These are phyloP conservation scores for Thinopyrum obtusiflorum DNA, from an alignment of 202 grass and related monocot genomes.

Conservation along the genomic window DNA sequence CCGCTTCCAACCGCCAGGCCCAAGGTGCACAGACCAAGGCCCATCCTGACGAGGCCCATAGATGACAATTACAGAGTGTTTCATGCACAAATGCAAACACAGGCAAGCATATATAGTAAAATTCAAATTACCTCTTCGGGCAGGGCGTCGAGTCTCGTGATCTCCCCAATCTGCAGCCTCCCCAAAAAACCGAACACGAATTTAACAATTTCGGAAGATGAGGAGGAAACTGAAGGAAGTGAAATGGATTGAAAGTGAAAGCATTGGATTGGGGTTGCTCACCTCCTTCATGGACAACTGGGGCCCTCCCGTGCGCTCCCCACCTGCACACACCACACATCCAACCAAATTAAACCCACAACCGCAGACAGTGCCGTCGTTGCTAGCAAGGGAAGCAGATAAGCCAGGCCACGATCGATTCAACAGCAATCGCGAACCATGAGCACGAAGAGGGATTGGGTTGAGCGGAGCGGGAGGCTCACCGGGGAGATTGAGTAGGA, in stretches of 20 bases:
- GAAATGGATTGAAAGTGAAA: neutral
- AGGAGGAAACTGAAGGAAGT: neutral
- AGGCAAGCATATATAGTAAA: neutral
- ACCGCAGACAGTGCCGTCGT: neutral
- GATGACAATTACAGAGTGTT: neutral
- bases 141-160: neutral
- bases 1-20: too few relatives aligned
- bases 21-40: too few relatives aligned
- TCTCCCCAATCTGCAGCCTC: conserved; percentile 13
- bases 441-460: neutral
- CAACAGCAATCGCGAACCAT: neutral
- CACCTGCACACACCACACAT: conserved; percentile 30
- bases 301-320: neutral
- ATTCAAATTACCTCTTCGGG: conserved; percentile 30
- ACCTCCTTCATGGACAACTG: conserved; percentile 28
- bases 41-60: too few relatives aligned
- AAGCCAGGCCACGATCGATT: neutral
- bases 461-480: neutral
- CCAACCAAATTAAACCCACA: neutral
- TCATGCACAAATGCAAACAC: neutral
- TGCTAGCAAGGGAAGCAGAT: neutral
- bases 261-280: neutral
- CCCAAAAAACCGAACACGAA: neutral
- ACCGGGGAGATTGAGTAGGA: conserved; percentile 52
- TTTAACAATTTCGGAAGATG: neutral